These are phyloP conservation scores for Colletotrichum shisoi DNA, from an alignment of 2,329 filamentous ascomycete species.

Conservation along the genomic window DNA sequence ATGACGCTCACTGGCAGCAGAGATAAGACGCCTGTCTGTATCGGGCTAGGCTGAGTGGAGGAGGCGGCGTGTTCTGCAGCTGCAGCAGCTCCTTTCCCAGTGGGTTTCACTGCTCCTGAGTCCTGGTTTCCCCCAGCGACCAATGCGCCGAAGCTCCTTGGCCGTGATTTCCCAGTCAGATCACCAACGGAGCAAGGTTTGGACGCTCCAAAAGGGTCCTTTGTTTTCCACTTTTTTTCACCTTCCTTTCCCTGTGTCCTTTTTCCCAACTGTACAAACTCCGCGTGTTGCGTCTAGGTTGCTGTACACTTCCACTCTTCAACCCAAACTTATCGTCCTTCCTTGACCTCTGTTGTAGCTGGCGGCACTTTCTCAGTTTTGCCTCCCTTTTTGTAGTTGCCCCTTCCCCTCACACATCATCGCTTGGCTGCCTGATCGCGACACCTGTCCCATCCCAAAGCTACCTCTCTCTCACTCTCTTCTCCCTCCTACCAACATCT, in stretches of 20 bases:
- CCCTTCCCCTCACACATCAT: constrained; percentile 31
- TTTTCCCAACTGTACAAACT: constrained; percentile 17
- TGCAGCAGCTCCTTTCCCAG: constrained; percentile 31
- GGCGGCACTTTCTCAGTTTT: constrained; percentile 17
- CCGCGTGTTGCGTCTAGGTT: constrained; percentile 9
- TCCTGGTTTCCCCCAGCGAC: constrained; percentile 18
- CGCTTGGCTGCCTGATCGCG: constrained; percentile 27
- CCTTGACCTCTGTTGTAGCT: constrained; percentile 31
- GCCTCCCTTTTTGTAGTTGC: constrained; percentile 15
- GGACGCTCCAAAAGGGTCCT: constrained; percentile 17
- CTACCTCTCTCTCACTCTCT: constrained; percentile 33
- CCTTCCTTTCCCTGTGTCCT: constrained; percentile 32
- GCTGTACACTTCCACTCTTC: constrained; percentile 10
- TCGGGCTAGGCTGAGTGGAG: constrained; percentile 12
- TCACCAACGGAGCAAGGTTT: constrained; percentile 37
- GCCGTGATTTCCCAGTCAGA: constrained; percentile 35
- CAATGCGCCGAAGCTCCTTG: constrained; percentile 35
- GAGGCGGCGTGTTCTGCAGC: constrained; percentile 24
- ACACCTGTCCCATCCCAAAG: constrained; percentile 30
- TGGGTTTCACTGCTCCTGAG: constrained; percentile 30
- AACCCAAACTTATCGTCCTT: constrained; percentile 28
- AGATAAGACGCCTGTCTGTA: neutral
- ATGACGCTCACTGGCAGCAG: constrained; percentile 21
- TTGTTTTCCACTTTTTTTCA: constrained; percentile 33
- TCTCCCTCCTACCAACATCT: constrained; percentile 19